Conservation (phyloP, 2,329 filamentous ascomycete species). For the Ascochyta rabiei region DNA sequence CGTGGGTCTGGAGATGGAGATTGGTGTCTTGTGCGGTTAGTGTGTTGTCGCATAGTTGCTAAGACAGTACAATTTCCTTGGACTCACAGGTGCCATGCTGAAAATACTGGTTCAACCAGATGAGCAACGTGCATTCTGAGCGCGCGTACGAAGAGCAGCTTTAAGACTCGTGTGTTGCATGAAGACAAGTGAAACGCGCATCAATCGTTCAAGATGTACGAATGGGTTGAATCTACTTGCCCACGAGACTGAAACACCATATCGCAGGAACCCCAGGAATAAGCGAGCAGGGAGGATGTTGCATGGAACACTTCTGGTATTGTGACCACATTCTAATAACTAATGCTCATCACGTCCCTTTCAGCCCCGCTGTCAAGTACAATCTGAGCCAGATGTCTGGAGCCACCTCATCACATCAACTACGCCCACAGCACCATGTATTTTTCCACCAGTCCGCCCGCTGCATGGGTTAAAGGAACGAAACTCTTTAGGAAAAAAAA, state of each 20-base stretch:
- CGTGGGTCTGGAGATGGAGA: constrained; percentile 21
- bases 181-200: constrained; percentile 34
- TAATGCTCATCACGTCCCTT: constrained; percentile 43
- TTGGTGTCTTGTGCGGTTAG: constrained; percentile 31
- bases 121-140: constrained; percentile 1
- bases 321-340: constrained; percentile 40
- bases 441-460: constrained; percentile 26
- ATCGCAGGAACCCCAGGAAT: constrained; percentile 8
- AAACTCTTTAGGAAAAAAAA: constrained; percentile 11
- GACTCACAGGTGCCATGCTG: constrained; percentile 38
- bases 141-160: constrained; percentile 3
- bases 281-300: constrained; percentile 13
- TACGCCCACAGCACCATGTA: constrained; percentile 24
- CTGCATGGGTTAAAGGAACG: constrained; percentile 10
- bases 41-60: constrained; percentile 12
- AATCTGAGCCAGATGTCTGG: constrained; percentile 36
- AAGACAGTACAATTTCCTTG: constrained; percentile 25
- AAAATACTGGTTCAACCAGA: constrained; percentile 6
- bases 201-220: constrained; percentile 12
- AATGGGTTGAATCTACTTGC: constrained; percentile 9
- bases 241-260: constrained; percentile 37
- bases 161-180: constrained; percentile 13
- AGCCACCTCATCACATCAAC: constrained; percentile 13
- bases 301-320: constrained; percentile 30
- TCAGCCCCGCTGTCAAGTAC: constrained; percentile 41